These are phyloP conservation scores for Lentinula novae-zelandiae DNA, from an alignment of 1,284 basidiomycete species.

Conservation along the genomic window DNA sequence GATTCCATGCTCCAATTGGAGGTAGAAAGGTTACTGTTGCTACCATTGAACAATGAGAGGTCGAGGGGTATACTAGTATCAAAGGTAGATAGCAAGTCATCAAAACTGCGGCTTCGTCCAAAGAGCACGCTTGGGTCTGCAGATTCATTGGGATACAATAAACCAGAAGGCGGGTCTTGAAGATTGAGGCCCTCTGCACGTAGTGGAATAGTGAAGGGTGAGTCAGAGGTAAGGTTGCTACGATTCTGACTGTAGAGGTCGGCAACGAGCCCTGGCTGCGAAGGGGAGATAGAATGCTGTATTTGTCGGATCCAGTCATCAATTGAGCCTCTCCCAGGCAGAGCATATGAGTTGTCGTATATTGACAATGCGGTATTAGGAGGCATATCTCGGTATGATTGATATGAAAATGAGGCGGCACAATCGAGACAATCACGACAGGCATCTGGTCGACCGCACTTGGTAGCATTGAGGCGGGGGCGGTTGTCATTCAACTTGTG, in stretches of 20 bases:
- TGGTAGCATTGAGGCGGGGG: slow-evolving; percentile 27
- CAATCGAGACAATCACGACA: slow-evolving; percentile 61
- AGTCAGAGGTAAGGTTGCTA: background rate
- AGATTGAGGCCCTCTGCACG: background rate
- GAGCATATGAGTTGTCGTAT: slow-evolving; percentile 17
- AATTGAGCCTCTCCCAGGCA: background rate
- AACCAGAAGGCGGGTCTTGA: background rate
- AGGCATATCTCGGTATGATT: slow-evolving; percentile 26
- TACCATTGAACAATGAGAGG: background rate
- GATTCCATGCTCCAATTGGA: background rate
- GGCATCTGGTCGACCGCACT: slow-evolving; percentile 40
- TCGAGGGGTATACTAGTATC: background rate
- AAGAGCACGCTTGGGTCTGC: background rate
- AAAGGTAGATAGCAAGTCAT: background rate
- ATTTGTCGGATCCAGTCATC: slow-evolving; percentile 10
- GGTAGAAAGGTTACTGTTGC: background rate
- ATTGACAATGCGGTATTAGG: slow-evolving; percentile 32
- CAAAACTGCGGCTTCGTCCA: background rate
- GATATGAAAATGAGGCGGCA: slow-evolving; percentile 43
- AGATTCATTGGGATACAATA: background rate
- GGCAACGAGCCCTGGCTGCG: background rate
- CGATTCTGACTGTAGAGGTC: background rate
- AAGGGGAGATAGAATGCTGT: background rate
- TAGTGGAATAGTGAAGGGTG: background rate
- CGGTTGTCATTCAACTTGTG: slow-evolving; percentile 33